Percentiles rank a stretch among this genome's conserved stretches.
These are phyloP conservation scores for Ceratocystis ficicola DNA, from an alignment of 2,329 filamentous ascomycete species.

Conservation along the genomic window DNA sequence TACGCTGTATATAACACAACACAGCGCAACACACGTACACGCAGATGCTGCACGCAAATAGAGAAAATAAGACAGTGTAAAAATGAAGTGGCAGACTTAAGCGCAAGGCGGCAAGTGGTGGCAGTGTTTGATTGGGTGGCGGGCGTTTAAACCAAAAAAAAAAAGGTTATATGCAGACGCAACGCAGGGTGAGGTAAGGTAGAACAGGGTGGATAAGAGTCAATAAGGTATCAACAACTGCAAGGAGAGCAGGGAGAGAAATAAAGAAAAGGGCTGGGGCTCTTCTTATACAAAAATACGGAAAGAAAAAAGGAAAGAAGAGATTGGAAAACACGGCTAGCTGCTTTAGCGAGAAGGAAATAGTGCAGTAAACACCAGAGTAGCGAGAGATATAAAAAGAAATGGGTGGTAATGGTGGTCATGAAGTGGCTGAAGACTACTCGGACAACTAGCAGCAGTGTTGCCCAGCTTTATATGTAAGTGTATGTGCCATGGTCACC, in stretches of 20 bases:
- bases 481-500: not conserved
- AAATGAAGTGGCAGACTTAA: conserved; percentile 4
- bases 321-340: not conserved
- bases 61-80: not conserved
- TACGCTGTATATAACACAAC: not conserved
- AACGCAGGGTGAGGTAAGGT: not conserved
- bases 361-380: not conserved
- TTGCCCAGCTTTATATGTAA: not conserved
- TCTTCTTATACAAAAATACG: not conserved
- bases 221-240: too few relatives aligned
- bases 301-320: not conserved
- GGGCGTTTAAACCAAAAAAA: not conserved
- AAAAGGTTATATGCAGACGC: not conserved
- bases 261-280: not conserved
- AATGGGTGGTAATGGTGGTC: not conserved
- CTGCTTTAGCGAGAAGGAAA: not conserved
- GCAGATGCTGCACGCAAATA: not conserved
- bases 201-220: not conserved
- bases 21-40: too few relatives aligned
- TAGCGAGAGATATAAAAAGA: not conserved
- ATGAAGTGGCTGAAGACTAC: not conserved
- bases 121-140: not conserved
- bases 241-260: not conserved
- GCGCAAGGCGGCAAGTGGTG: not conserved
- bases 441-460: not conserved